phyloP scores from a whole-genome alignment of 176 grass and related monocot genomes.

The Phragmites australis region DNA sequence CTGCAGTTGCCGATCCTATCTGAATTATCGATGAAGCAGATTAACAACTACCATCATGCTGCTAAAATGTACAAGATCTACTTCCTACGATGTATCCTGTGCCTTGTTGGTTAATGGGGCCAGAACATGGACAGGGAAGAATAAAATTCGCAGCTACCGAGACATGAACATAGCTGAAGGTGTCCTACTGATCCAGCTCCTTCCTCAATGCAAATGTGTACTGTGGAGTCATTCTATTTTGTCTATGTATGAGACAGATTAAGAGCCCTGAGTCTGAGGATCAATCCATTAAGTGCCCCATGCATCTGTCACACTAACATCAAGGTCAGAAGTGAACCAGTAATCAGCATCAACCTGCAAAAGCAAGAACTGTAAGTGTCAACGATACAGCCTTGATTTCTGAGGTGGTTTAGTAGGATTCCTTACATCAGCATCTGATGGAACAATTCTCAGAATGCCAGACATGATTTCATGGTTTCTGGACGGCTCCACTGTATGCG shows the following conservation, averaged over 20 bases:
- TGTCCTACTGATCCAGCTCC: conserved; percentile 12
- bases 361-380: conserved; percentile 29
- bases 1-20: conserved; percentile 36
- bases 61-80: conserved; percentile 55
- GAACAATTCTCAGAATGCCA: conserved; percentile 70
- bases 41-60: conserved; percentile 33
- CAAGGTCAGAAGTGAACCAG: conserved; percentile 68
- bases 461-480: conserved; percentile 46
- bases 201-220: conserved; percentile 20
- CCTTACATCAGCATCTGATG: conserved; percentile 62
- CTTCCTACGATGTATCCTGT: conserved; percentile 38
- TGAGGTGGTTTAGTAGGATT: conserved; percentile 4
- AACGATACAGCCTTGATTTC: not conserved
- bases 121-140: not conserved
- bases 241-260: conserved; percentile 9
- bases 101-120: conserved; percentile 8
- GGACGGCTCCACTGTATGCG: conserved; percentile 42
- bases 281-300: conserved; percentile 61
- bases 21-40: not conserved
- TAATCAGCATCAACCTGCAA: conserved; percentile 86
- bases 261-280: conserved; percentile 26
- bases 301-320: conserved; percentile 58
- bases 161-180: conserved; percentile 6
- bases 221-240: conserved; percentile 35
- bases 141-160: not conserved